These are phyloP conservation scores for Sarcodon sp. DNA, from an alignment of 768 basidiomycete genomes.

Conservation along the genomic window DNA sequence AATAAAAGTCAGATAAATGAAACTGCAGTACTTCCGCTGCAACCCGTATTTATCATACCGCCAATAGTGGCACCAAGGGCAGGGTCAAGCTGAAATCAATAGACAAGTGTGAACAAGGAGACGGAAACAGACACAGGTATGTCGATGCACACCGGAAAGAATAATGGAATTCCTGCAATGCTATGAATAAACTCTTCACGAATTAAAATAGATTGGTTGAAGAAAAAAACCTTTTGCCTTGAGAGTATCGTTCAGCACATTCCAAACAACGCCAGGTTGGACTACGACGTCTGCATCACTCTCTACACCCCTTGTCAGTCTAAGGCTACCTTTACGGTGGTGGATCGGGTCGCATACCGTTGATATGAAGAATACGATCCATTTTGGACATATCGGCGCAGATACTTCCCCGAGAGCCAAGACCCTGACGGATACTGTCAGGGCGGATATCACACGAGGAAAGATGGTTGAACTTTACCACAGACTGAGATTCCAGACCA, in stretches of 20 bases:
- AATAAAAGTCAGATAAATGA: not conserved
- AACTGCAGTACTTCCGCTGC: constrained; percentile 57
- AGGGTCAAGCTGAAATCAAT: constrained; percentile 50
- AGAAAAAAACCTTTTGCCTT: constrained; percentile 61
- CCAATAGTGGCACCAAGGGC: constrained; percentile 74
- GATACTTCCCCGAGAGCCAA: constrained; percentile 31
- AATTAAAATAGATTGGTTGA: constrained; percentile 56
- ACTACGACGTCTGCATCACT: constrained; percentile 65
- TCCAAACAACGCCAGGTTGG: constrained; percentile 70
- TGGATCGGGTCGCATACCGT: constrained; percentile 20
- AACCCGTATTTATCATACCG: constrained; percentile 83
- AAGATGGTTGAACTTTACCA: no score
- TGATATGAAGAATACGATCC: constrained; percentile 49
- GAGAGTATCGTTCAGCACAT: constrained; percentile 60
- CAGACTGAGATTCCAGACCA: constrained; percentile 38
- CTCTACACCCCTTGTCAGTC: constrained; percentile 6
- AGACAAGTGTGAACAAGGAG: constrained; percentile 16
- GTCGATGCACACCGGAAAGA: not conserved
- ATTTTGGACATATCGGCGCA: constrained; percentile 56
- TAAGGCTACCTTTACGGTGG: not conserved
- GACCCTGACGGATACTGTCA: no score
- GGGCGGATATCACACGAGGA: no score
- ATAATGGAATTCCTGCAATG: not conserved
- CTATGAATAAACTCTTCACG: not conserved
- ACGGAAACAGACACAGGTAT: no score